Evolutionary conservation across 2,329 filamentous ascomycete genomes (phyloP).

Genomic region (Aureobasidium sp.): DNA sequence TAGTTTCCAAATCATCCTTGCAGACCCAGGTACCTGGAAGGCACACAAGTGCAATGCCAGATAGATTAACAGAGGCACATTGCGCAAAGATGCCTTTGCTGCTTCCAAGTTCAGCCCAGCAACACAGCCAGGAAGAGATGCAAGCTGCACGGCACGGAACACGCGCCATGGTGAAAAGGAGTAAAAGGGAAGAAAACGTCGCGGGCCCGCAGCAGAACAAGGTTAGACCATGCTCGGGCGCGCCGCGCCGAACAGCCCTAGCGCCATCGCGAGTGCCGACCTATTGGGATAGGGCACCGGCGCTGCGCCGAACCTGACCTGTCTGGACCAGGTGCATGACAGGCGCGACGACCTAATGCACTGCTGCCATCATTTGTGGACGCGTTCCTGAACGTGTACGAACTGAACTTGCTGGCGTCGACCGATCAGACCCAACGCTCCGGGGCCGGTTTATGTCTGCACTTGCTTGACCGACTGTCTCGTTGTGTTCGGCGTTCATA

Average conservation of each 20-base stretch:
- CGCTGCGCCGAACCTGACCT: constrained; percentile 5
- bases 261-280: constrained; percentile 3
- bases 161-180: neutral
- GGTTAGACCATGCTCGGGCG: constrained; percentile 6
- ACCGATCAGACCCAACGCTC: neutral
- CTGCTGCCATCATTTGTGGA: neutral
- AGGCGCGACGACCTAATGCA: constrained; percentile 7
- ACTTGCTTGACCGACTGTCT: constrained; percentile 2
- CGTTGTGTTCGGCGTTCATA: neutral
- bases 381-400: neutral
- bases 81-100: neutral
- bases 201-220: neutral
- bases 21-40: constrained; percentile 8
- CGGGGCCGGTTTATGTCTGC: neutral
- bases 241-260: constrained; percentile 10
- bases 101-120: neutral
- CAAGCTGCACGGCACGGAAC: constrained; percentile 6
- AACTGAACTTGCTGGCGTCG: neutral
- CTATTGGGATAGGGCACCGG: constrained; percentile 5
- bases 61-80: constrained; percentile 8
- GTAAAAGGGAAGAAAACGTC: constrained; percentile 1
- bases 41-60: neutral
- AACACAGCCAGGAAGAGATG: neutral
- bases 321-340: constrained; percentile 5
- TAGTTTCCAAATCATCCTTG: constrained; percentile 7